Evolutionary conservation across 2,329 filamentous ascomycete species (phyloP), one percentile per base, ranked within the genome.

Genomic region (Pseudogymnoascus sp.): DNA sequence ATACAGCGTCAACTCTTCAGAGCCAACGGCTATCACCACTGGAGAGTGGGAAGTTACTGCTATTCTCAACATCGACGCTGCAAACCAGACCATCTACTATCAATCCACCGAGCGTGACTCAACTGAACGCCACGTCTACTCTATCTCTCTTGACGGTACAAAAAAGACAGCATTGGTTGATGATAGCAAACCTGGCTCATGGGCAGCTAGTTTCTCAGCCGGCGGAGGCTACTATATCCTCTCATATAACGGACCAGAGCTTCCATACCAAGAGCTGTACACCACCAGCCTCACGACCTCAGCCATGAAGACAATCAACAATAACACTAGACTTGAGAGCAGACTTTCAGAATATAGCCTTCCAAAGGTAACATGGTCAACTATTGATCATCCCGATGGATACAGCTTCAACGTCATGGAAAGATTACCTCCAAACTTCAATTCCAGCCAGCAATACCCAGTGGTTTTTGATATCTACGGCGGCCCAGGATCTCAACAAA

Each of bases 221-320:
- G 36, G 36, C n/a, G 36, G 36, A 38, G 36, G 36, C 36, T 89
- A 85, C 75, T 88, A 88, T 68, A 81, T 89, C 41, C 79, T 88
- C 2, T 80, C 75, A 59, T 89, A 89, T 69, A 73, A 75, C 16
- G 86, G 86, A 0, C 86, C 86, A 0, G 81, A 88, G 60, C 82
- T 89, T 0, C 86, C 86, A 0, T 88, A 87, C 72, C 85, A 89
- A 68, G 84, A 87, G 64, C 77, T 89, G 0, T 87, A 87, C 73
- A 74, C 81, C 0, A 70, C 79, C 63, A 81, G 86, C 68, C 78
- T 79, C 18, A 80, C 77, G 18, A 67, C 67, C 6, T 77, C 74
- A 35, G 79, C 85, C 0, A 71, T 88, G 7, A 79, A 82, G 5
- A 83, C 80, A 0, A 76, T 89, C 7, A 80, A 81, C 8, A 79